Percentiles rank a stretch among this genome's conserved stretches.
Conservation (phyloP, 495 filamentous ascomycete genomes). For the Hapsidospora chrysogenum region DNA sequence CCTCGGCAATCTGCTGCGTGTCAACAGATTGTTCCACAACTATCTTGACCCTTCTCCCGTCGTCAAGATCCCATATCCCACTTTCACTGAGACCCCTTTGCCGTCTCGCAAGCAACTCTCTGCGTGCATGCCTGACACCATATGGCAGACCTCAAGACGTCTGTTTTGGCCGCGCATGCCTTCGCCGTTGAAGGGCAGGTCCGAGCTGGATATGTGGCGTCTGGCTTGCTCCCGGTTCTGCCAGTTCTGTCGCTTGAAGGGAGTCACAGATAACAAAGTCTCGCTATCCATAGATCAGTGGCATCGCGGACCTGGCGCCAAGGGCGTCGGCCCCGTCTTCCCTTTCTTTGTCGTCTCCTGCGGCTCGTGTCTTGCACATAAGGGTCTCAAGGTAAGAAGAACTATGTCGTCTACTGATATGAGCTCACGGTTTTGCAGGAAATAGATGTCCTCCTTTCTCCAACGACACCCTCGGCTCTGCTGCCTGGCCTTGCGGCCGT, state of each 20-base stretch:
- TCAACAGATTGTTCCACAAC: constrained; percentile 34
- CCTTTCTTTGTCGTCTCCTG: constrained; percentile 47
- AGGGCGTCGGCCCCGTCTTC: constrained; percentile 42
- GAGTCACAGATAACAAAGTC: constrained; percentile 4
- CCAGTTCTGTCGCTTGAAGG: constrained; percentile 31
- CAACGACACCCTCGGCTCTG: constrained; percentile 36
- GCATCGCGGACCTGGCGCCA: constrained; percentile 32
- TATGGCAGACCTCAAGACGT: constrained; percentile 44
- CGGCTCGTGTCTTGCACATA: constrained; percentile 38
- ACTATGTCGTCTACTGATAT: constrained; percentile 3
- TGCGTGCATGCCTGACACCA: constrained; percentile 28
- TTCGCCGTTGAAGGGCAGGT: constrained; percentile 30
- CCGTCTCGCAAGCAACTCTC: too few relatives aligned
- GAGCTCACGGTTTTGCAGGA: constrained; percentile 31
- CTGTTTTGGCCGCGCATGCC: constrained; percentile 38
- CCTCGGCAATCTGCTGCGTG: constrained; percentile 29
- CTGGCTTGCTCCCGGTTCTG: constrained; percentile 35
- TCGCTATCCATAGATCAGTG: constrained; percentile 16
- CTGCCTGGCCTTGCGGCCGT: constrained; percentile 46
- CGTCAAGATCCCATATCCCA: constrained; percentile 9
- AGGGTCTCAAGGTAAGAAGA: constrained; percentile 39
- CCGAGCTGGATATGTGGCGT: constrained; percentile 48
- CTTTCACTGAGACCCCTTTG: constrained; percentile 1
- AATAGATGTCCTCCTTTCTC: constrained; percentile 42
- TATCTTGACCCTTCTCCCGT: constrained; percentile 30